A percentile compares a stretch with the other conserved stretches of the same genome.
Conservation (phyloP, 768 basidiomycete genomes). For the Lentinula detonsa region DNA sequence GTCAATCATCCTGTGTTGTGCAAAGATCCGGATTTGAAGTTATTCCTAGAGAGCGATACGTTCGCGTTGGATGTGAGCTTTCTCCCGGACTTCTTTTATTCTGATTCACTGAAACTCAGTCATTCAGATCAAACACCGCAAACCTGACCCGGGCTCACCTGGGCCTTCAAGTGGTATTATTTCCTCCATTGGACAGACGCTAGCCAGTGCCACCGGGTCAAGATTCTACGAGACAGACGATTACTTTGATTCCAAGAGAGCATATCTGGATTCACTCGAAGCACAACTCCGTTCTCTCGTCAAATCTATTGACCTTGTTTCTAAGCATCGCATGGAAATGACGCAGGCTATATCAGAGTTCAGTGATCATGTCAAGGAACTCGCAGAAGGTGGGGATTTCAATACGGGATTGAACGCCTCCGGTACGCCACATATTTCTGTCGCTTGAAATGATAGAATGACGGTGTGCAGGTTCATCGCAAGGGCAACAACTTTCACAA, state of each 20-base stretch:
- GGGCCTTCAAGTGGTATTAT: slow-evolving; percentile 58
- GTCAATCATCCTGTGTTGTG: slow-evolving; percentile 87
- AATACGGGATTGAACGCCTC: background rate
- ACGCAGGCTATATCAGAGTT: slow-evolving; percentile 74
- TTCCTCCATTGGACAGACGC: slow-evolving; percentile 73
- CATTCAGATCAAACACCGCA: slow-evolving; percentile 79
- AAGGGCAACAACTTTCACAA: slow-evolving; percentile 50
- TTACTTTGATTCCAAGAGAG: slow-evolving; percentile 91
- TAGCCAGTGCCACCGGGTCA: slow-evolving; percentile 49
- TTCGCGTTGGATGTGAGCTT: slow-evolving; percentile 81
- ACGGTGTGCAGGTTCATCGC: background rate
- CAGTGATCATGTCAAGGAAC: slow-evolving; percentile 58
- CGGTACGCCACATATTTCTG: slow-evolving; percentile 36
- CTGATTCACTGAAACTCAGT: background rate
- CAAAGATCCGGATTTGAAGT: slow-evolving; percentile 80
- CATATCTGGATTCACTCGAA: slow-evolving; percentile 85
- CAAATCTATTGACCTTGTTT: slow-evolving; percentile 81
- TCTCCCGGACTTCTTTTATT: background rate
- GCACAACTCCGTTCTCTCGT: slow-evolving; percentile 81
- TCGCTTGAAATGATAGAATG: background rate
- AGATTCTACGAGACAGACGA: slow-evolving; percentile 89
- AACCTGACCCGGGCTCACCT: slow-evolving; percentile 41
- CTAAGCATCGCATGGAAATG: slow-evolving; percentile 78
- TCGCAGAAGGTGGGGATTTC: slow-evolving; percentile 32
- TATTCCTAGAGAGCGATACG: slow-evolving; percentile 91